A percentile compares a stretch with the other conserved stretches of the same genome.
Evolutionary conservation across 2,329 filamentous ascomycete genomes (phyloP).

Genomic region (Mariannaea sp.): DNA sequence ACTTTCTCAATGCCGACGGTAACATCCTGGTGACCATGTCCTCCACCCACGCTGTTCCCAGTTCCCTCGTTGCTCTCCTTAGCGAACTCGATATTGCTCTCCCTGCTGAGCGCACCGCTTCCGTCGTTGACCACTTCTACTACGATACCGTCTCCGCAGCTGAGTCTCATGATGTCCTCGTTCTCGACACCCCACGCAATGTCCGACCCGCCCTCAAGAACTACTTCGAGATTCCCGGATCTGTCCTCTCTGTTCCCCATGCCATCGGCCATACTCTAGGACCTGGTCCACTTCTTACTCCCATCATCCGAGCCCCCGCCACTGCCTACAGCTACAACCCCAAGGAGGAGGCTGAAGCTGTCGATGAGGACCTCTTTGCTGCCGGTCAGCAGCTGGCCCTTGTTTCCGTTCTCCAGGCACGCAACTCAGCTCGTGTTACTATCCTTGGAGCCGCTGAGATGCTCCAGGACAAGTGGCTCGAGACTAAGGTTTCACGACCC

Average conservation of each 20-base stretch:
- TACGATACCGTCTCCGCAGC: conserved; percentile 78
- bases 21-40: conserved; percentile 90
- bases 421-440: conserved; percentile 89
- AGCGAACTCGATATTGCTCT: conserved; percentile 87
- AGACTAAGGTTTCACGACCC: conserved; percentile 72
- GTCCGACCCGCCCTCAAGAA: conserved; percentile 72
- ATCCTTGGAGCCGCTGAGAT: conserved; percentile 86
- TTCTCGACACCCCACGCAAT: conserved; percentile 71
- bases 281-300: conserved; percentile 74
- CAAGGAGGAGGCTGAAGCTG: conserved; percentile 74
- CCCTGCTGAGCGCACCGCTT: conserved; percentile 80
- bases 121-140: conserved; percentile 95
- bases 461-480: conserved; percentile 88
- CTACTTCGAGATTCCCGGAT: conserved; percentile 66
- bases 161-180: conserved; percentile 86
- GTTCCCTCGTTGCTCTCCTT: conserved; percentile 76
- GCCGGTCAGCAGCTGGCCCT: conserved; percentile 82
- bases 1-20: conserved; percentile 89
- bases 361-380: conserved; percentile 81
- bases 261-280: conserved; percentile 83
- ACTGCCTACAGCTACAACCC: conserved; percentile 95
- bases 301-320: conserved; percentile 78
- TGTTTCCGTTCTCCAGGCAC: conserved; percentile 85
- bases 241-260: conserved; percentile 78
- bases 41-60: conserved; percentile 69